phyloP scores from a whole-genome alignment of 2,329 filamentous ascomycete species.

The Coccinonectria pachysandricola region DNA sequence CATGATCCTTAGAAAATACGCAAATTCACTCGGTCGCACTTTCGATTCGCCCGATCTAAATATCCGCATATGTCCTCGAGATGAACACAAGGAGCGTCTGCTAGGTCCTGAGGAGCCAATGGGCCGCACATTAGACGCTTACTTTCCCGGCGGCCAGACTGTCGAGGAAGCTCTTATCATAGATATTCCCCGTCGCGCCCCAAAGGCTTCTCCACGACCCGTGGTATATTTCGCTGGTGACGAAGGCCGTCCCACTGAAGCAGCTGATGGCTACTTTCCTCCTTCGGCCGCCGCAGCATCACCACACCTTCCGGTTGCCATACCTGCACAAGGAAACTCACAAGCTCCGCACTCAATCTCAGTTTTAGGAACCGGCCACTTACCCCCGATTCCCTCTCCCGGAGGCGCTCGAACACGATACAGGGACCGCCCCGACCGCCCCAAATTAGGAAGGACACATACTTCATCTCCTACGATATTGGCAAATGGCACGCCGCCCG shows the following conservation, averaged over 20 bases:
- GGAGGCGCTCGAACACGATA: conserved; percentile 52
- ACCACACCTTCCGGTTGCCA: conserved; percentile 30
- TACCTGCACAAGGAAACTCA: conserved; percentile 26
- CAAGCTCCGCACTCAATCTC: conserved; percentile 56
- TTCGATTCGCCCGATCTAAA: conserved; percentile 88
- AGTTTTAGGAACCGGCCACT: conserved; percentile 68
- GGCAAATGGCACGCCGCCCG: conserved; percentile 32
- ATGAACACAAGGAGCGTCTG: conserved; percentile 53
- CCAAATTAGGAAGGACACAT: conserved; percentile 57
- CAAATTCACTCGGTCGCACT: conserved; percentile 77
- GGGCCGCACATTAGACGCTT: conserved; percentile 63
- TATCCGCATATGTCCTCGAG: conserved; percentile 65
- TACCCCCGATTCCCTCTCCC: conserved; percentile 73
- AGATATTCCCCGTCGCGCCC: conserved; percentile 72
- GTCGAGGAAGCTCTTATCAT: conserved; percentile 87
- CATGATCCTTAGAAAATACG: conserved; percentile 84
- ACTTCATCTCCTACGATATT: conserved; percentile 73
- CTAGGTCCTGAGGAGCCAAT: conserved; percentile 84
- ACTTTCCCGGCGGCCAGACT: conserved; percentile 77
- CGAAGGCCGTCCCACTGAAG: conserved; percentile 55
- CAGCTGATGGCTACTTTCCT: conserved; percentile 73
- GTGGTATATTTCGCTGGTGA: conserved; percentile 47
- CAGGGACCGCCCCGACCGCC: conserved; percentile 46
- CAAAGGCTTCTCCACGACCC: conserved; percentile 57
- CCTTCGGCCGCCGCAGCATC: conserved; percentile 43